phyloP scores from a whole-genome alignment of 768 basidiomycete genomes.

The Termitomyces titanicus region DNA sequence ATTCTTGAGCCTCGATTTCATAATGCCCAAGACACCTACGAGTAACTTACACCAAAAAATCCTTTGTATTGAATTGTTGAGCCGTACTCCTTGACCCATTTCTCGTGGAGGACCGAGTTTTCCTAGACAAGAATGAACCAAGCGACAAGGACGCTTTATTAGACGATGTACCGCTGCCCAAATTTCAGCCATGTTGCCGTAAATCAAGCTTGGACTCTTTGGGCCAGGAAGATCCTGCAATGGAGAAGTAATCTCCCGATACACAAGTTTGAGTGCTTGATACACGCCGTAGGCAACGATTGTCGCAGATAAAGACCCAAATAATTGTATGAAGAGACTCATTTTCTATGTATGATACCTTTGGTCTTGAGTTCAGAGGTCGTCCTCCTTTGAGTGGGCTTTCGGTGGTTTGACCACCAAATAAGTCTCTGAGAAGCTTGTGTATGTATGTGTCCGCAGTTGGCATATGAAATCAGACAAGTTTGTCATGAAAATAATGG shows the following conservation, averaged over 20 bases:
- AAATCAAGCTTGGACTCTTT: conserved; percentile 38
- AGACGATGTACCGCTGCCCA: conserved; percentile 31
- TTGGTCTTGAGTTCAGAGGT: background rate
- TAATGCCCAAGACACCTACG: conserved; percentile 36
- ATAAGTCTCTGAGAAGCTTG: background rate
- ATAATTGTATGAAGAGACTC: conserved; percentile 8
- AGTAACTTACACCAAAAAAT: conserved; percentile 38
- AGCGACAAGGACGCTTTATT: background rate
- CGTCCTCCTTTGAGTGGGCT: background rate
- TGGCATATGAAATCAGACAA: background rate
- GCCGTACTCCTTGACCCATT: conserved; percentile 17
- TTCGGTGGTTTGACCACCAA: background rate
- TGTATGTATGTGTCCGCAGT: background rate
- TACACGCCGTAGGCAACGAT: conserved; percentile 26
- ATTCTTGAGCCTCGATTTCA: conserved; percentile 46
- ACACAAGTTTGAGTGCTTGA: conserved; percentile 30
- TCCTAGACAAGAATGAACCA: conserved; percentile 21
- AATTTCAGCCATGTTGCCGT: conserved; percentile 46
- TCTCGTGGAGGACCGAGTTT: conserved; percentile 24
- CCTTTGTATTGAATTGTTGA: conserved; percentile 14
- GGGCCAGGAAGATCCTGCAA: conserved; percentile 53
- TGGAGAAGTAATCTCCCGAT: conserved; percentile 35
- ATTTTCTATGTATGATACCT: background rate
- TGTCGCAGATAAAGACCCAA: conserved; percentile 18
- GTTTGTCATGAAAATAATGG: no score